Base-by-base conservation (phyloP, 805 yeast species). In the Saccharomycopsis schoenii region DNA sequence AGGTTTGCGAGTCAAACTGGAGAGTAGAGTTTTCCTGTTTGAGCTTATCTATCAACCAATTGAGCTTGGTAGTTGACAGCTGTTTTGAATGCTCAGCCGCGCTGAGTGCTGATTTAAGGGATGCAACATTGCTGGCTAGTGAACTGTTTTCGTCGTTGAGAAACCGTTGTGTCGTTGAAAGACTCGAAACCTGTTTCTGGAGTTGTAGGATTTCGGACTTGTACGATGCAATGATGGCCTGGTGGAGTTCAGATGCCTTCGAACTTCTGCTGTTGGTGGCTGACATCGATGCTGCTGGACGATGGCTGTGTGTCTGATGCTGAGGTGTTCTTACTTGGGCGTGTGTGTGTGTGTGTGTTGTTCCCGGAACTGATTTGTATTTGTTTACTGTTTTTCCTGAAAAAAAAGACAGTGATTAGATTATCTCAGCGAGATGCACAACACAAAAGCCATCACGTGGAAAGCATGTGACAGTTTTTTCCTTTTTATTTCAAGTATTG, bases 141-240 rank as follows among this genome's bases (percentile, higher is more conserved):
- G 42, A 24, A 6, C 34, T 29, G 25, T 55, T 59, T 19, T 59
- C 58, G 4, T 41, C 36, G 37, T 55, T 29, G 34, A 59, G 34
- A 24, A 59, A 59, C 14, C 29, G 24, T 19, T 58, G 57, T 8
- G 55, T 19, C 2, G 60, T 51, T 19, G 50, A 54, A 39, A 47
- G 52, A 47, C 21, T 25, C 1, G 52, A 47, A 1, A 21, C n/a
- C n/a, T 47, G 24, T 24, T 47, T 21, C 21, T 47, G 52, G 12
- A 47, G 52, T 25, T 47, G 52, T 11, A 47, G 52, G 21, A 47
- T 47, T 17, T 47, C 52, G 34, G 52, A 47, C n/a, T 47, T 47
- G 52, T 47, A 47, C 2, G 34, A 12, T 10, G 52, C 24, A 21
- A 47, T 47, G 21, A 47, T 15, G 19, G 52, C 40, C 21, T 56